These are phyloP conservation scores for Cardiospermum halicacabum DNA, from an alignment of 345 rosid species.

Conservation along the genomic window DNA sequence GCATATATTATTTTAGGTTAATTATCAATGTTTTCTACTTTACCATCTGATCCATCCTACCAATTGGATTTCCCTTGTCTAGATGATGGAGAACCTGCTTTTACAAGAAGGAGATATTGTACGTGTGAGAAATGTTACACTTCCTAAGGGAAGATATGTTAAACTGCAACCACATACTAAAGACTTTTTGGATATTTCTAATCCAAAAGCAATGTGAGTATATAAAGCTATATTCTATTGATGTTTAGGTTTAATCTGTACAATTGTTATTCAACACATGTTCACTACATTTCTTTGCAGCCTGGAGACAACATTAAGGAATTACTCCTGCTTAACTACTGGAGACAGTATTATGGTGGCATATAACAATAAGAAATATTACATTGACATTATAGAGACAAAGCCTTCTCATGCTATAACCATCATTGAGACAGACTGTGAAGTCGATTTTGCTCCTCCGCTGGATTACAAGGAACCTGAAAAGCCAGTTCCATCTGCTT, in stretches of 20 bases:
- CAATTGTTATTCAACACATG: background rate
- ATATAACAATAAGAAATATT: slow-evolving; percentile 93
- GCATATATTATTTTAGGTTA: slow-evolving; percentile 1
- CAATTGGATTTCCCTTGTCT: slow-evolving; percentile 18
- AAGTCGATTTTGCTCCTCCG: slow-evolving; percentile 99
- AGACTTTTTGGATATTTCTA: slow-evolving; percentile 92
- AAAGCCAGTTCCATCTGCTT: slow-evolving; percentile 43
- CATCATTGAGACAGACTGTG: slow-evolving; percentile 99
- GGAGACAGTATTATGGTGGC: slow-evolving; percentile 99
- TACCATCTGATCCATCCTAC: slow-evolving; percentile 5
- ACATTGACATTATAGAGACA: slow-evolving; percentile 89
- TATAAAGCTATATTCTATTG: too few relatives aligned
- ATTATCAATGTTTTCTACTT: background rate
- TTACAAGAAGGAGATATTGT: slow-evolving; percentile 93
- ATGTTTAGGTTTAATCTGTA: too few relatives aligned
- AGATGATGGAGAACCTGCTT: slow-evolving; percentile 99
- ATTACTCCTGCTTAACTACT: slow-evolving; percentile 91
- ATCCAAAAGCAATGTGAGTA: slow-evolving; percentile 97
- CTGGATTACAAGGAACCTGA: slow-evolving; percentile 97
- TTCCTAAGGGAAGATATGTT: slow-evolving; percentile 95
- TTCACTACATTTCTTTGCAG: slow-evolving; percentile 31
- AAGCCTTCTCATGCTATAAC: slow-evolving; percentile 93
- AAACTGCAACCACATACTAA: slow-evolving; percentile 95
- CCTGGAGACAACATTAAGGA: slow-evolving; percentile 93
- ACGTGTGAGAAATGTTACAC: slow-evolving; percentile 78